These are phyloP conservation scores for Malassezia obtusa DNA, from an alignment of 1,284 basidiomycete genomes.

Conservation along the genomic window DNA sequence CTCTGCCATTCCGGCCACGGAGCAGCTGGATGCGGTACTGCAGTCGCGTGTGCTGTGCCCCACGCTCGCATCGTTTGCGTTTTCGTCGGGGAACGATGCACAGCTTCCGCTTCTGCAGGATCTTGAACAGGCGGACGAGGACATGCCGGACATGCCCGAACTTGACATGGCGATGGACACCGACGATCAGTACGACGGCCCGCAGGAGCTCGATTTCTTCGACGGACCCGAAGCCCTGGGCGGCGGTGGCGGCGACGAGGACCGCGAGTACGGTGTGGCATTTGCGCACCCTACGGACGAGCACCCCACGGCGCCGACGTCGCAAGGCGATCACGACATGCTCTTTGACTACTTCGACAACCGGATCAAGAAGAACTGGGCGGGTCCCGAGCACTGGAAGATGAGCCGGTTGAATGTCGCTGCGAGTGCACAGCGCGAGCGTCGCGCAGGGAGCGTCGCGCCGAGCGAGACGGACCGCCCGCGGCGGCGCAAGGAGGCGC, in stretches of 20 bases:
- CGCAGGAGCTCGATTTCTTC: constrained; percentile 49
- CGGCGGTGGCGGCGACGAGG: neutral
- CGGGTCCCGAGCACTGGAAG: constrained; percentile 98
- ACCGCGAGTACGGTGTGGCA: constrained; percentile 12
- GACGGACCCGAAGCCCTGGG: constrained; percentile 29
- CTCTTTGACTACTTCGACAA: constrained; percentile 86
- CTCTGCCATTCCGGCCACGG: neutral
- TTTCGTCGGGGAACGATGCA: constrained; percentile 34
- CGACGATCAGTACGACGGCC: constrained; percentile 9
- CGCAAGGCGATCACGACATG: constrained; percentile 16
- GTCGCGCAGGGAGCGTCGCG: neutral
- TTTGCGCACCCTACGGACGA: constrained; percentile 8
- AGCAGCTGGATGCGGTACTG: constrained; percentile 21
- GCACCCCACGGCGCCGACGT: constrained; percentile 50
- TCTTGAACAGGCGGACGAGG: constrained; percentile 16
- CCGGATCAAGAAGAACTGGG: constrained; percentile 85
- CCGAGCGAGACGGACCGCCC: neutral
- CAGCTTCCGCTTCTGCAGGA: constrained; percentile 14
- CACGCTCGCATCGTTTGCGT: constrained; percentile 32
- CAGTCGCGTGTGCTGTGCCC: constrained; percentile 32
- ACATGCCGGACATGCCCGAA: neutral
- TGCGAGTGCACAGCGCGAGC: neutral
- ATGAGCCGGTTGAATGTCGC: constrained; percentile 48
- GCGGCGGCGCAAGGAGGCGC: constrained; percentile 57
- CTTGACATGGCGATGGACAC: constrained; percentile 9